phyloP scores from a whole-genome alignment of 768 basidiomycete species.

The Favolaschia claudopus region DNA sequence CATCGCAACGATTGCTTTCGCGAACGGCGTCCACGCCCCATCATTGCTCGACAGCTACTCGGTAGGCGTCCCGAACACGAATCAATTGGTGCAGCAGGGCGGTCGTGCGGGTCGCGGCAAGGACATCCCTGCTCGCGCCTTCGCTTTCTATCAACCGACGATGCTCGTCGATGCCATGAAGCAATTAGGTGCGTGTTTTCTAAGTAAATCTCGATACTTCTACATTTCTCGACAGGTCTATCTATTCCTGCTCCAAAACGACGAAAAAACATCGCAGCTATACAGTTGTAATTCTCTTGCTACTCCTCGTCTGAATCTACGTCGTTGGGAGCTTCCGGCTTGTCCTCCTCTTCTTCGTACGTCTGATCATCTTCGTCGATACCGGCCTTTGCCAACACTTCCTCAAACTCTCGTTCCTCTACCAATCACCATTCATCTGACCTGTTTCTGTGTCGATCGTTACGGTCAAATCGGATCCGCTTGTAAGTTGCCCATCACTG shows the following conservation, averaged over 20 bases:
- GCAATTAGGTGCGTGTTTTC: too few species aligned
- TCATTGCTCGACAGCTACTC: neutral
- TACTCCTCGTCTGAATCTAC: too few species aligned
- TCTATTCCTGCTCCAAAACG: too few species aligned
- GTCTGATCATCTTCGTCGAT: too few species aligned
- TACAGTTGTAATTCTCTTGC: too few species aligned
- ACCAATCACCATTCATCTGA: neutral
- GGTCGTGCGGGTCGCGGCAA: neutral
- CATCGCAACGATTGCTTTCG: slow-evolving; percentile 3
- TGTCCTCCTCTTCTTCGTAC: neutral
- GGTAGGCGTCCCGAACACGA: neutral
- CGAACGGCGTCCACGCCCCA: slow-evolving; percentile 1
- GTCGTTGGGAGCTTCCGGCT: neutral
- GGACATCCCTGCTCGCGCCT: neutral
- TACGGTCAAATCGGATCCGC: slow-evolving; percentile 1
- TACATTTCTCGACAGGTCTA: too few species aligned
- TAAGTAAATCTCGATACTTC: too few species aligned
- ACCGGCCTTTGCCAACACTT: neutral
- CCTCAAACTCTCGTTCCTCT: neutral
- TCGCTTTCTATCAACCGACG: neutral
- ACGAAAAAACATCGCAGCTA: too few species aligned
- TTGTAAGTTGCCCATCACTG: neutral
- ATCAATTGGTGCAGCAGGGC: neutral
- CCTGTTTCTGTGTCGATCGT: neutral
- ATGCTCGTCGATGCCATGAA: neutral